Conservation (phyloP, 1,139 yeast species). For the Entelexis paramagnoliae region DNA sequence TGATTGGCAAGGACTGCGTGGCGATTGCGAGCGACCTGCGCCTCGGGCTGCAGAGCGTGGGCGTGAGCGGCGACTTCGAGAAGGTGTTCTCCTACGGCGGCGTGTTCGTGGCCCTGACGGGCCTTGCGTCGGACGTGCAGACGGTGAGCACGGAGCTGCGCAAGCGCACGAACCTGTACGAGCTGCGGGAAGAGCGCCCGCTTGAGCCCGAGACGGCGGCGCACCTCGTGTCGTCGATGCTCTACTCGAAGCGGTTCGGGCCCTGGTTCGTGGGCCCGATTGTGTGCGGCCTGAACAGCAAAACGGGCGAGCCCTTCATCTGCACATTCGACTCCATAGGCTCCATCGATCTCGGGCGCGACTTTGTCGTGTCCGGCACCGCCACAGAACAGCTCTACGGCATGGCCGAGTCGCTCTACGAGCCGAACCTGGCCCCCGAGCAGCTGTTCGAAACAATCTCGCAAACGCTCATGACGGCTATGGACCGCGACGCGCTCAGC, state of each 20-base stretch:
- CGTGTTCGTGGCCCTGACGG: constrained; percentile 82
- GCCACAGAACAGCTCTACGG: constrained; percentile 94
- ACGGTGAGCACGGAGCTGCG: constrained; percentile 75
- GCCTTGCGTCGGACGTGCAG: constrained; percentile 86
- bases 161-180: constrained; percentile 77
- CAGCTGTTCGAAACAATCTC: constrained; percentile 93
- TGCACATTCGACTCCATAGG: constrained; percentile 97
- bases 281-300: constrained; percentile 86
- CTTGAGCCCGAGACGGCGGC: constrained; percentile 94
- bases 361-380: constrained; percentile 94
- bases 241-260: constrained; percentile 83
- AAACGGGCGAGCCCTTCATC: constrained; percentile 72
- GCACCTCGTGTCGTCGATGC: constrained; percentile 76
- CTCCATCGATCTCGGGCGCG: constrained; percentile 89
- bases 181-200: constrained; percentile 78
- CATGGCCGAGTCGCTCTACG: constrained; percentile 97
- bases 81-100: constrained; percentile 71
- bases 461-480: constrained; percentile 88
- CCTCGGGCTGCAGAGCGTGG: constrained; percentile 86
- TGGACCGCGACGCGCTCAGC: constrained; percentile 92
- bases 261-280: constrained; percentile 96
- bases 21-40: constrained; percentile 96
- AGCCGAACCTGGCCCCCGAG: constrained; percentile 87
- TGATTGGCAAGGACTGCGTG: constrained; percentile 97
- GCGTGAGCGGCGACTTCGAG: constrained; percentile 85